Base-by-base conservation (phyloP, 2,329 filamentous ascomycete species). In the Ophiostoma sp. region DNA sequence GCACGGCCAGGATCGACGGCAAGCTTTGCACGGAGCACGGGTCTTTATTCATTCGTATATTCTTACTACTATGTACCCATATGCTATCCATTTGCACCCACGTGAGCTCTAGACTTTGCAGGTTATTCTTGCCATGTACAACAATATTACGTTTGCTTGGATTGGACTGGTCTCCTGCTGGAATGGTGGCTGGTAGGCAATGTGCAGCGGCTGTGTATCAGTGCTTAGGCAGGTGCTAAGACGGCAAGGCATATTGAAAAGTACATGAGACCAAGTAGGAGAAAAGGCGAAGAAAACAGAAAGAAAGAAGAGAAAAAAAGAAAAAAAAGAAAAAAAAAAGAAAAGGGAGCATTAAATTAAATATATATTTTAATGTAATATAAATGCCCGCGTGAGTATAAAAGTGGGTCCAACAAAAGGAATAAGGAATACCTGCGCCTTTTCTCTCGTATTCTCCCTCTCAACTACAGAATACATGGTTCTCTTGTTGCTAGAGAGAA, bases 1-100 rank as follows among this genome's bases (percentile, higher is more conserved):
- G 62, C 62, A 65, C 62, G 62, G 62, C 17, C 62, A 8, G 35
- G 62, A 65, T 65, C 62, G 62, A 39, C 62, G 62, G 62, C 62
- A 65, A 39, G 62, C 62, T 65, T 65, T 65, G 62, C 62, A 65
- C 62, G 62, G 62, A 39, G 60, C 33, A 10, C 60, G 13, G 17
- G 57, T 20, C 57, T 15, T 17, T 48, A 20, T 20, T 48, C 11
- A 52, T n/a, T 52, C 6, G 44, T 41, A 41, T n/a, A n/a, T n/a
- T n/a, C n/a, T n/a, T n/a, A n/a, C n/a, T n/a, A n/a, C n/a, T n/a
- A n/a, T n/a, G n/a, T n/a, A n/a, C n/a, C 11, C 8, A 39, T 44
- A 44, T 6, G 17, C 13, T 48, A 48, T 48, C 44, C 17, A 48
- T n/a, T 57, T 27, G 23, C 17, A 31, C 27, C n/a, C 57, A 64